Evolutionary conservation across 441 rosid genomes (phyloP).

Genomic region (Dalechampia spathulata): DNA sequence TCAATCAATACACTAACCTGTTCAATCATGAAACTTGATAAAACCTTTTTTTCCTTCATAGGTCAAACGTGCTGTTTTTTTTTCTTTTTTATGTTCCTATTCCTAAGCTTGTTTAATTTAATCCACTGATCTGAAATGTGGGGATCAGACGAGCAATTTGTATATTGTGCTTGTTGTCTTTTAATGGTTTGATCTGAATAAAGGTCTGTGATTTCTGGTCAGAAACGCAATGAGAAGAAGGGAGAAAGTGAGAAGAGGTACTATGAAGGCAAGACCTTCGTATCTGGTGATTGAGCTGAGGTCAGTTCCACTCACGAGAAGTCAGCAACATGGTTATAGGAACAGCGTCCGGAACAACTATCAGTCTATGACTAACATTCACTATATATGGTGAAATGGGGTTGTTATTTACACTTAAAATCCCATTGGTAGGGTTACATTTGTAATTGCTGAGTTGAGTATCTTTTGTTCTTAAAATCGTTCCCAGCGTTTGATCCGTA

Average conservation of each 20-base stretch:
- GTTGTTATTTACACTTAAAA: constrained; percentile 11
- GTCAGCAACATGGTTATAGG: constrained; percentile 1
- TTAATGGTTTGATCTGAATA: neutral
- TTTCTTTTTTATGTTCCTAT: neutral
- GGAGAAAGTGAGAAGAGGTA: constrained; percentile 49
- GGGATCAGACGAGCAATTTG: neutral
- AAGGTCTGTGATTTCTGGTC: constrained; percentile 9
- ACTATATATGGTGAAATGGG: neutral
- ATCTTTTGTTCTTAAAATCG: neutral
- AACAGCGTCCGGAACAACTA: constrained; percentile 1
- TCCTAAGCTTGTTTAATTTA: neutral
- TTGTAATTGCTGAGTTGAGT: constrained; percentile 14
- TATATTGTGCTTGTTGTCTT: too few species aligned
- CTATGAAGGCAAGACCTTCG: constrained; percentile 41
- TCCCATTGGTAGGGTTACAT: constrained; percentile 5
- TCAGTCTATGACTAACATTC: constrained; percentile 15
- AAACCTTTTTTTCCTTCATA: too few species aligned
- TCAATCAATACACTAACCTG: too few species aligned
- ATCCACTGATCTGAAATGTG: neutral
- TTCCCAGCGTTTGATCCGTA: constrained; percentile 18
- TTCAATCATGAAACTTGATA: too few species aligned
- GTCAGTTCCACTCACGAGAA: constrained; percentile 7
- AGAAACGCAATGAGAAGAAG: constrained; percentile 71
- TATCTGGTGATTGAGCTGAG: constrained; percentile 40
- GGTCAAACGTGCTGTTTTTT: too few species aligned